These are phyloP conservation scores for Paratinospora sagittata DNA, from an alignment of 164 flowering plant species.

Conservation along the genomic window DNA sequence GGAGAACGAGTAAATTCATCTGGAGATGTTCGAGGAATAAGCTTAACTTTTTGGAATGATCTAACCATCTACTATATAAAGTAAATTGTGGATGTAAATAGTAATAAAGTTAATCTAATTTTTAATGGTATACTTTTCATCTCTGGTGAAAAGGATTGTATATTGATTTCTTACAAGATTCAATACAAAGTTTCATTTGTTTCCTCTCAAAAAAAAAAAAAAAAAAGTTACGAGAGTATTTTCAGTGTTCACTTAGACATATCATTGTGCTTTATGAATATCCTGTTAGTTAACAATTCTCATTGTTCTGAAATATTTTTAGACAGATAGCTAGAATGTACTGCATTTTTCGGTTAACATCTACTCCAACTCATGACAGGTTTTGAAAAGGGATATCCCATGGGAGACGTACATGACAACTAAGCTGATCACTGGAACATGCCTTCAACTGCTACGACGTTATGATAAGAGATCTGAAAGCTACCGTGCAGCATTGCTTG, in stretches of 20 bases:
- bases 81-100: not conserved
- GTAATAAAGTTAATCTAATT: not conserved
- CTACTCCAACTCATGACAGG: constrained; percentile 35
- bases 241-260: no score
- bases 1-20: not conserved
- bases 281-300: not conserved
- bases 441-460: constrained; percentile 86
- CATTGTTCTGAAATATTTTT: not conserved
- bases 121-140: not conserved
- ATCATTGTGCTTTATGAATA: no score
- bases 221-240: no score
- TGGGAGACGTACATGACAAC: constrained; percentile 99
- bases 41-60: not conserved
- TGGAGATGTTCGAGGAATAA: not conserved
- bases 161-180: no score
- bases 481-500: constrained; percentile 69
- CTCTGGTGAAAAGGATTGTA: no score
- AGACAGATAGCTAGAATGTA: not conserved
- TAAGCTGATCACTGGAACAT: constrained; percentile 87
- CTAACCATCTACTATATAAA: not conserved
- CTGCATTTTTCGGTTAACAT: not conserved
- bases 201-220: no score
- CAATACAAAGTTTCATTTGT: no score
- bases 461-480: constrained; percentile 87
- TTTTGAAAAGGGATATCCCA: constrained; percentile 90